Evolutionary conservation across 352 stramenopile species (phyloP).

Genomic region (Phytophthora pinifolia): DNA sequence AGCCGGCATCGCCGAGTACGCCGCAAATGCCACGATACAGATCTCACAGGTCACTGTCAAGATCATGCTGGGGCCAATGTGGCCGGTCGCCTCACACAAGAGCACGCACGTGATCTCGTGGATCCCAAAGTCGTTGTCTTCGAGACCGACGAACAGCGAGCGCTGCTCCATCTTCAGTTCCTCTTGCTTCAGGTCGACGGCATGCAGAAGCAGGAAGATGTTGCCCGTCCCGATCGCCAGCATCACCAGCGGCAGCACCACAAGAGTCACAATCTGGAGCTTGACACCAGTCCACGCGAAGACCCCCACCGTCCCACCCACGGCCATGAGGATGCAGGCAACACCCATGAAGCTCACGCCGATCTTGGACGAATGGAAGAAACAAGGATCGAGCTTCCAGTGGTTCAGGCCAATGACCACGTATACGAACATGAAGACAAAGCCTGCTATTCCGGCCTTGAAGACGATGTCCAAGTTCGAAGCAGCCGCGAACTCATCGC

Average conservation of each 20-base stretch:
- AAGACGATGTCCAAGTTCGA: constrained; percentile 49
- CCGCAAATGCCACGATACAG: constrained; percentile 48
- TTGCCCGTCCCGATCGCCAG: constrained; percentile 74
- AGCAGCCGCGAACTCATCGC: constrained; percentile 60
- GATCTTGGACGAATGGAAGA: constrained; percentile 71
- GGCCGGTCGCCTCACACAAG: constrained; percentile 40
- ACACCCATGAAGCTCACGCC: constrained; percentile 64
- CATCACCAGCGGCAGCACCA: constrained; percentile 61
- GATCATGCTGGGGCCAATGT: constrained; percentile 67
- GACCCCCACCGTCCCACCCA: constrained; percentile 64
- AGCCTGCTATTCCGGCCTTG: constrained; percentile 46
- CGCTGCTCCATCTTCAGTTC: constrained; percentile 45
- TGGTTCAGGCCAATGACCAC: constrained; percentile 69
- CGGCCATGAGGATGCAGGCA: constrained; percentile 58
- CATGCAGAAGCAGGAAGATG: constrained; percentile 69
- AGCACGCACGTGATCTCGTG: constrained; percentile 56
- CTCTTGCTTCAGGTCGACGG: constrained; percentile 49
- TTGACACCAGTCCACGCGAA: constrained; percentile 65
- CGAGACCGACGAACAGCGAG: constrained; percentile 49
- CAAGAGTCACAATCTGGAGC: constrained; percentile 71
- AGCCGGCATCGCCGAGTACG: constrained; percentile 64
- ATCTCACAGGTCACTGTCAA: constrained; percentile 49
- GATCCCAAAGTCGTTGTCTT: constrained; percentile 46
- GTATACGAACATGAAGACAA: constrained; percentile 71
- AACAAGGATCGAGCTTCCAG: constrained; percentile 44